These are phyloP conservation scores for Ochromonas danica DNA, from an alignment of 108 stramenopile genomes.

Conservation along the genomic window DNA sequence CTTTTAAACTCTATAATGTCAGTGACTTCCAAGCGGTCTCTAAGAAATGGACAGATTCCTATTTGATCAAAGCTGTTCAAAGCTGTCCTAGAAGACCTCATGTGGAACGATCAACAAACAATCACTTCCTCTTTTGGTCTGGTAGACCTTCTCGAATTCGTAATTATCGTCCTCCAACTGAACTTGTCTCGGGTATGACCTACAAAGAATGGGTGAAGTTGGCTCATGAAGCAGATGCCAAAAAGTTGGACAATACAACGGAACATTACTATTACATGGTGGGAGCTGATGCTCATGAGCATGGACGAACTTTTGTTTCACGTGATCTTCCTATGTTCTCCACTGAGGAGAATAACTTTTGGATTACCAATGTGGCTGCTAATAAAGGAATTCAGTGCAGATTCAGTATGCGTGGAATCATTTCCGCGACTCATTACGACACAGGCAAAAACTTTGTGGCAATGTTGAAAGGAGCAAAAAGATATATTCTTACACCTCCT, in stretches of 20 bases:
- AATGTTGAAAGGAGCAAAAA: slow-evolving; percentile 87
- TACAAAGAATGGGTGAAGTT: background rate
- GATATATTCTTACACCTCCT: slow-evolving; percentile 85
- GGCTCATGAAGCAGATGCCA: slow-evolving; percentile 10
- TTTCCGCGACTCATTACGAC: slow-evolving; percentile 92
- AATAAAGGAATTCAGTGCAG: slow-evolving; percentile 39
- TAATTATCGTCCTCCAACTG: slow-evolving; percentile 24
- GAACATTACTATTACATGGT: slow-evolving; percentile 18
- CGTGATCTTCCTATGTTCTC: slow-evolving; percentile 20
- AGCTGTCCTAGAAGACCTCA: no score
- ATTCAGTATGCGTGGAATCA: slow-evolving; percentile 69
- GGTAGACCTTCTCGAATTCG: background rate
- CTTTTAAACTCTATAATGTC: slow-evolving; percentile 26
- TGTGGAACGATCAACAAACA: slow-evolving; percentile 5
- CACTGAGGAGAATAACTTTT: slow-evolving; percentile 10
- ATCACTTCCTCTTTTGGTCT: slow-evolving; percentile 26
- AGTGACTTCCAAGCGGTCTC: background rate
- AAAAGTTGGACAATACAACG: background rate
- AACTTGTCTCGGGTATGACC: background rate
- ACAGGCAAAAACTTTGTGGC: slow-evolving; percentile 82
- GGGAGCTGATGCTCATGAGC: slow-evolving; percentile 6
- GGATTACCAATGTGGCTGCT: background rate
- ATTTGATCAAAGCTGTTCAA: background rate
- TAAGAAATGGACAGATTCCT: slow-evolving; percentile 9
- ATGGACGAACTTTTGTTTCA: slow-evolving; percentile 19